Base-by-base conservation (phyloP, 495 filamentous ascomycete species). In the Penicillium roqueforti region DNA sequence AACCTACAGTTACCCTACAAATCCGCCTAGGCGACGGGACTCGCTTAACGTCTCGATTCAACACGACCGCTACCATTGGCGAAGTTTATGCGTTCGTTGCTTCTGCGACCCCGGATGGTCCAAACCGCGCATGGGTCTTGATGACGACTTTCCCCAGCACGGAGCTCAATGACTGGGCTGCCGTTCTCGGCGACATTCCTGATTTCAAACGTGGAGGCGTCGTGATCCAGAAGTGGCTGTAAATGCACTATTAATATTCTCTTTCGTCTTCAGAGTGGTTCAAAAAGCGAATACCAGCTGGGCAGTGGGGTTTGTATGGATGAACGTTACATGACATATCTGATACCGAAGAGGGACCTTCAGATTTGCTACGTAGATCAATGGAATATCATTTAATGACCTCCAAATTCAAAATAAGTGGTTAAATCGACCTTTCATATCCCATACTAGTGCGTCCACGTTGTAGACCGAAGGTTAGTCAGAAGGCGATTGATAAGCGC, bases 141-240 rank as follows among this genome's bases (percentile, higher is more conserved):
- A 92, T 95, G 66, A 98, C 93, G 1, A 97, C 95, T 0, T 97
- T 97, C 69, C 93, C 95, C 3, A 96, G 86, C 70, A 96, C 91
- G 72, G 92, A 97, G 60, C 80, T 97, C 47, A 86, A 75, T 18
- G 91, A 98, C 54, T 83, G 86, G 67, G 68, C 60, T 1, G 72
- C 72, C 53, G 82, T 80, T 5, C 68, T 97, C 36, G 88, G 87
- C 1, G 89, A 95, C 31, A 74, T 95, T 68, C 61, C 83, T 1
- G 91, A 95, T 50, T 92, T 95, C 73, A 95, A 91, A 69, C 73
- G 84, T 14, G 84, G 84, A 37, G 91, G 91, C 22, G 89, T 87
- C 5, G 85, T 92, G 31, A 88, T 97, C 48, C 91, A 96, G 65
- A 95, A 95, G 73, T 95, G 89, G 89, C 73, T 60, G 89, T 76